Base-by-base conservation (phyloP, 768 basidiomycete species). In the Phaeotremella fagi region DNA sequence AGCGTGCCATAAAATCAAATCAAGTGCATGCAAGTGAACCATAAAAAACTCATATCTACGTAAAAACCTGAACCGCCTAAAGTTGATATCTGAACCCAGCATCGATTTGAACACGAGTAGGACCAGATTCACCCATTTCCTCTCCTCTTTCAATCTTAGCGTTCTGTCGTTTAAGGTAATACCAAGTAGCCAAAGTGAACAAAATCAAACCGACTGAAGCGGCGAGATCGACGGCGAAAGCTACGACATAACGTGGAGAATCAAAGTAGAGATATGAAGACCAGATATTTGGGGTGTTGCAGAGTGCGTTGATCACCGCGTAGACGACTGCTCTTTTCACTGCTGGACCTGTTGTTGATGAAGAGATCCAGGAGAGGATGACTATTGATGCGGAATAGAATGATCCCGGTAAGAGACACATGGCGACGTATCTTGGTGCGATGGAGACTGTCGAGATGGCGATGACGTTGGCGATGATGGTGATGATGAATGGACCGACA, bases 201-300 rank as follows among this genome's bases (percentile, higher is more conserved):
- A 57, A 7, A 44, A 75, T 64, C 14, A 57, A 55, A 5, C 61
- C 58, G 4, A 68, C 68, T 6, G 66, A 31, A 3, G 68, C 62
- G 1, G 70, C 72, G 41, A 71, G 63, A 52, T 73, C 66, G 43
- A 70, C 68, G n/a, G 52, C 42, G 51, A 71, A 73, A 18, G 72
- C 72, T 16, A 56, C 43, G 48, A 70, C 48, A 59, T 70, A 72
- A 27, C 68, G 62, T 5, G 71, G 73, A 7, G 57, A 49, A 18
- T 26, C 16, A 49, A 56, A 57, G 64, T 74, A 72, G n/a, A 72
- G 60, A 61, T 71, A 74, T 2, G 61, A 57, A n/a, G 69, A 71
- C 66, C 66, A 69, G 50, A 71, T 64, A 54, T 70, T 70, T 26
- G 66, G 69, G 3, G 63, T 64, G 56, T 51, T 56, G 50, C 60